Evolutionary conservation across 495 filamentous ascomycete species (phyloP).

Genomic region (Penicillium subrubescens): DNA sequence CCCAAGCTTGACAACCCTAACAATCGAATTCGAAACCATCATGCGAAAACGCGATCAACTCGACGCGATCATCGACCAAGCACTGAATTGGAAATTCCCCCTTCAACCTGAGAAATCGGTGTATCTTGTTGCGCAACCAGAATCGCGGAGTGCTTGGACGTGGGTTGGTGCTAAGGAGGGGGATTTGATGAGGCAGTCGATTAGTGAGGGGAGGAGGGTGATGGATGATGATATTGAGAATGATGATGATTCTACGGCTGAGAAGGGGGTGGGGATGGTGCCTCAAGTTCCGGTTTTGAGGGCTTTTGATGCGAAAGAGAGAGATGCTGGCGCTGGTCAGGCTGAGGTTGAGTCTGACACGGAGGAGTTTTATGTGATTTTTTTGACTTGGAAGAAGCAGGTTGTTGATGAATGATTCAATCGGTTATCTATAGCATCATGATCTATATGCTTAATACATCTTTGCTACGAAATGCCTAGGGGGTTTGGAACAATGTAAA

Average conservation of each 20-base stretch:
- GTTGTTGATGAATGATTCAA: not conserved
- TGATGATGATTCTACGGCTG: not conserved
- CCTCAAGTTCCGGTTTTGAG: not conserved
- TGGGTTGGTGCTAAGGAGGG: not conserved
- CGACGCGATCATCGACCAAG: not conserved
- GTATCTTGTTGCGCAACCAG: not conserved
- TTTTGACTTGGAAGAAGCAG: slow-evolving; percentile 3
- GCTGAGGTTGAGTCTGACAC: not conserved
- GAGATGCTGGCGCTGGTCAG: not conserved
- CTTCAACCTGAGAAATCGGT: not conserved
- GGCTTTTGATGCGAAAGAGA: not conserved
- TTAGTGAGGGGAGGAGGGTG: not conserved
- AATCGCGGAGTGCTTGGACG: not conserved
- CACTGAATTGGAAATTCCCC: not conserved
- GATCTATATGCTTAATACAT: not conserved
- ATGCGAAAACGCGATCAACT: slow-evolving; percentile 2
- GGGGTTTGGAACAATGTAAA: too few species aligned
- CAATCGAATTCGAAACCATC: not conserved
- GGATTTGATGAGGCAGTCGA: not conserved
- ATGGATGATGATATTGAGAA: too few species aligned
- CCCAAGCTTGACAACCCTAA: not conserved
- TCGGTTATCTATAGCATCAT: not conserved
- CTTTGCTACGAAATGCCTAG: too few species aligned
- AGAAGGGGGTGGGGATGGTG: not conserved
- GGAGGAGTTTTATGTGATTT: slow-evolving; percentile 1